phyloP scores from a whole-genome alignment of 2,329 filamentous ascomycete genomes.

The Trichoderma harzianum region DNA sequence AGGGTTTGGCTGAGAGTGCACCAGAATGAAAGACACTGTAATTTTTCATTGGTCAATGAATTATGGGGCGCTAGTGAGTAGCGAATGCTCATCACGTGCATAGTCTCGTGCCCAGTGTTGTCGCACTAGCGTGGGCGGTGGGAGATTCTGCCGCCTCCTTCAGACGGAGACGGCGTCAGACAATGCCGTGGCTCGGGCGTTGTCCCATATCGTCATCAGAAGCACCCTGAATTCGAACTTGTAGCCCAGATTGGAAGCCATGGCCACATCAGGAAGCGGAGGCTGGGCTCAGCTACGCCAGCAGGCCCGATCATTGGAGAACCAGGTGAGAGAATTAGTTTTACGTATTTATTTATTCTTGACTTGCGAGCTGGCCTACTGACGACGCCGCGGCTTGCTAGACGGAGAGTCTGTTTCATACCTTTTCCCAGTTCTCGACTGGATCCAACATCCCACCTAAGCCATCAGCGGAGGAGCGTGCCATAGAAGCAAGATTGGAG shows the following conservation, averaged over 20 bases:
- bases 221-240: neutral
- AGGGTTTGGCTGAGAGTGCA: constrained; percentile 33
- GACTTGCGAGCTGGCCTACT: neutral
- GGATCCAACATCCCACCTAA: constrained; percentile 75
- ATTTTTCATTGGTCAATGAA: constrained; percentile 33
- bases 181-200: neutral
- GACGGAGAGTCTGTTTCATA: constrained; percentile 81
- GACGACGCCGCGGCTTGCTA: constrained; percentile 35
- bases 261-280: constrained; percentile 54
- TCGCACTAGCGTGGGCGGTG: constrained; percentile 28
- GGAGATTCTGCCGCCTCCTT: constrained; percentile 22
- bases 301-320: constrained; percentile 83
- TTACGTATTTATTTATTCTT: neutral
- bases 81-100: constrained; percentile 28
- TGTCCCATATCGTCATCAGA: constrained; percentile 14
- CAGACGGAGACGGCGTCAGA: constrained; percentile 8
- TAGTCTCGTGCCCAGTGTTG: neutral
- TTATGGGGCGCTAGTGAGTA: neutral
- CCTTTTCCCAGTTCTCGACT: constrained; percentile 87
- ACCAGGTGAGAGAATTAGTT: constrained; percentile 63
- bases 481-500: constrained; percentile 75
- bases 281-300: constrained; percentile 94
- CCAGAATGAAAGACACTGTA: constrained; percentile 21
- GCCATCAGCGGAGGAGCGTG: constrained; percentile 78
- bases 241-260: constrained; percentile 28